These are phyloP conservation scores for Mrakia frigida DNA, from an alignment of 768 basidiomycete species.

Conservation along the genomic window DNA sequence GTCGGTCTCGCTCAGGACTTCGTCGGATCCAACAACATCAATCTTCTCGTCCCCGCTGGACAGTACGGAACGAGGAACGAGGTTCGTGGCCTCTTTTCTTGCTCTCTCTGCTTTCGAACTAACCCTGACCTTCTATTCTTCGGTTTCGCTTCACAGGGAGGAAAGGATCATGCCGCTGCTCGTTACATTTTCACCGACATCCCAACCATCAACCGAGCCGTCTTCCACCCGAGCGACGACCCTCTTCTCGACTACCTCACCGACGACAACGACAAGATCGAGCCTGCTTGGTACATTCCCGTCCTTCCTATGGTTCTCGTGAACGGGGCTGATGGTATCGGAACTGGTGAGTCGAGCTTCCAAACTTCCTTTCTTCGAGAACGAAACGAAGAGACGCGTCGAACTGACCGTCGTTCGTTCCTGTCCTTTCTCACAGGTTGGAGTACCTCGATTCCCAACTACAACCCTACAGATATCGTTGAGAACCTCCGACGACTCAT, in stretches of 20 bases:
- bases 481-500: slow-evolving; percentile 79
- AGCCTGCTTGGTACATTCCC: slow-evolving; percentile 93
- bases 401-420: neutral
- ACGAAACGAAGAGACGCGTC: neutral
- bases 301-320: slow-evolving; percentile 79
- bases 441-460: slow-evolving; percentile 88
- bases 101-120: slow-evolving; percentile 28
- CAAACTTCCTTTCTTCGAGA: neutral
- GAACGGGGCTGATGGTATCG: slow-evolving; percentile 96
- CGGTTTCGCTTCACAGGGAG: slow-evolving; percentile 54
- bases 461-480: slow-evolving; percentile 86
- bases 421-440: slow-evolving; percentile 57
- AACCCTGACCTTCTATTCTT: neutral
- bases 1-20: slow-evolving; percentile 89
- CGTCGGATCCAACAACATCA: slow-evolving; percentile 93
- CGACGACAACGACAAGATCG: slow-evolving; percentile 79
- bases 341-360: slow-evolving; percentile 60
- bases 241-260: slow-evolving; percentile 72
- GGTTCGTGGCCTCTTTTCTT: slow-evolving; percentile 31
- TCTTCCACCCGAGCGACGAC: slow-evolving; percentile 82
- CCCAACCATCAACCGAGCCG: slow-evolving; percentile 61
- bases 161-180: slow-evolving; percentile 92
- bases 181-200: slow-evolving; percentile 92
- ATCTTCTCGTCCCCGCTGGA: slow-evolving; percentile 77
- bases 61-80: slow-evolving; percentile 83